Conservation (phyloP, 192 early-diverging fungal genomes). For the Entomortierella chlamydospora region DNA sequence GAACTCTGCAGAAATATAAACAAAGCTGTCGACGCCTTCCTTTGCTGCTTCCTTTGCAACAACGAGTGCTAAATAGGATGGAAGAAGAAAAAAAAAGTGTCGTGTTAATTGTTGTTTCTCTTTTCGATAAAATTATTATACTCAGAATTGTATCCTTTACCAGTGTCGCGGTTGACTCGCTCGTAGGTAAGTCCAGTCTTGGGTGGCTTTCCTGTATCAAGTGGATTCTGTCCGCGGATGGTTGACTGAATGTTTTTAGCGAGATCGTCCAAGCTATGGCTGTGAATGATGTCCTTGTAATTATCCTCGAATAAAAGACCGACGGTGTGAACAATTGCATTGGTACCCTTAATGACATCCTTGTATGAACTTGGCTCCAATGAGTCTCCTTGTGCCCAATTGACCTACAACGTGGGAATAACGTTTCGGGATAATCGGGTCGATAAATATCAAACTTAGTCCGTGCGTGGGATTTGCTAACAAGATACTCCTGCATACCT, state of each 20-base stretch:
- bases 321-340: conserved; percentile 78
- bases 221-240: conserved; percentile 56
- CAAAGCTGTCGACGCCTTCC: conserved; percentile 65
- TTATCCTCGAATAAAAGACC: conserved; percentile 77
- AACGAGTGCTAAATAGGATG: conserved; percentile 68
- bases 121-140: no score
- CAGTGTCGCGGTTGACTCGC: conserved; percentile 76
- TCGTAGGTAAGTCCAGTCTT: conserved; percentile 64
- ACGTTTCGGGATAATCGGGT: no score
- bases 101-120: not conserved
- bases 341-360: conserved; percentile 63
- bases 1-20: conserved; percentile 77
- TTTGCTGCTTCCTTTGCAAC: conserved; percentile 66
- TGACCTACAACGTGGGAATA: conserved; percentile 32
- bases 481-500: conserved; percentile 9
- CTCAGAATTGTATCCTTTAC: conserved; percentile 54
- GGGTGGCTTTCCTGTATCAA: conserved; percentile 53
- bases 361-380: conserved; percentile 69
- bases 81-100: no score
- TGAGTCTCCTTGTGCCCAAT: conserved; percentile 74
- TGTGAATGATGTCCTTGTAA: conserved; percentile 68
- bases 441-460: not conserved
- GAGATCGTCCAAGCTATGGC: conserved; percentile 44
- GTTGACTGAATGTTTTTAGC: conserved; percentile 41
- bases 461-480: no score